phyloP scores from a whole-genome alignment of 305 asterid genomes.

The Lippia alba region DNA sequence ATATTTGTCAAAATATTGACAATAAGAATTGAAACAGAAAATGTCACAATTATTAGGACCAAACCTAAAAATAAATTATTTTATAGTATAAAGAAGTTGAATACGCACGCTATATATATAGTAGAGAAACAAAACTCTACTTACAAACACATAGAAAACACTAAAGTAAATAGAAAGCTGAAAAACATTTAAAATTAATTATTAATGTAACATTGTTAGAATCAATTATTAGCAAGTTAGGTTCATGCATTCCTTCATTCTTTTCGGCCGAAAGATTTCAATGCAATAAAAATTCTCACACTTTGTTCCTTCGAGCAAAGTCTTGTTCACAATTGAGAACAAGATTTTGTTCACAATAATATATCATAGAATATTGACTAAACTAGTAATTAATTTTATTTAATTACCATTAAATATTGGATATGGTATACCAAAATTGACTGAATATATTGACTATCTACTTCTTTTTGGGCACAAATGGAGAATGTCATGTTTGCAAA shows the following conservation, averaged over 20 bases:
- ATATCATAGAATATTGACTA: conserved; percentile 25
- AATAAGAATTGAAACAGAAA: no score
- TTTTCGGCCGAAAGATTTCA: conserved; percentile 26
- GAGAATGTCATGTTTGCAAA: background rate
- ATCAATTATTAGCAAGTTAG: background rate
- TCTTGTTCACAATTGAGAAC: background rate
- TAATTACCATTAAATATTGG: conserved; percentile 22
- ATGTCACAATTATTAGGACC: no score
- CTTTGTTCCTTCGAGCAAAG: conserved; percentile 1
- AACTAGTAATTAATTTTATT: background rate
- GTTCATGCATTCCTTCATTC: conserved; percentile 20
- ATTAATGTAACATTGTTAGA: no score
- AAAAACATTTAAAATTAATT: no score
- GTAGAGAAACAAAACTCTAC: no score
- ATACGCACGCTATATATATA: no score
- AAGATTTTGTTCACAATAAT: conserved; percentile 12
- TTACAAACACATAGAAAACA: no score
- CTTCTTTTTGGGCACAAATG: background rate
- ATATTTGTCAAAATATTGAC: no score
- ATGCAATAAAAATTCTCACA: background rate
- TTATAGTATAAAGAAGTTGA: no score
- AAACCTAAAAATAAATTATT: no score
- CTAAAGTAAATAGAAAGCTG: no score
- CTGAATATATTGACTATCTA: conserved; percentile 13
- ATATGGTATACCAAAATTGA: conserved; percentile 28